Percentiles rank a stretch among this genome's conserved stretches.
Conservation (phyloP, 2,329 filamentous ascomycete genomes). For the Plenodomus tracheiphilus region DNA sequence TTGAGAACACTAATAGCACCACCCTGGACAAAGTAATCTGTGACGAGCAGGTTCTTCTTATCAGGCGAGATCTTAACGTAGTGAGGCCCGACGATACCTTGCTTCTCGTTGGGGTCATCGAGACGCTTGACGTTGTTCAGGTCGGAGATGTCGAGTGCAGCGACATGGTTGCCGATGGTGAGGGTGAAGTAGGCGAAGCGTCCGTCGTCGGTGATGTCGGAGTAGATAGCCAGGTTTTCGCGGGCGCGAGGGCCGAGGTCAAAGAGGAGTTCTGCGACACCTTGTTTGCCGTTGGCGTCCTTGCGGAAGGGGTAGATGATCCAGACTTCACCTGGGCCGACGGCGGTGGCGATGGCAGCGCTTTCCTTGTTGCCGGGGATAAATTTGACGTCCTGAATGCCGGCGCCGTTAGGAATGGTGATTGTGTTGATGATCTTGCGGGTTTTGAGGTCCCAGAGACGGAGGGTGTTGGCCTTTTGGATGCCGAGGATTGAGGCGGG, state of each 20-base stretch:
- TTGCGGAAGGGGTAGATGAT: slow-evolving; percentile 66
- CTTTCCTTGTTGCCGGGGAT: slow-evolving; percentile 63
- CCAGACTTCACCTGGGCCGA: slow-evolving; percentile 64
- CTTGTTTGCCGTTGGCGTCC: slow-evolving; percentile 60
- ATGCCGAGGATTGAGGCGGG: slow-evolving; percentile 56
- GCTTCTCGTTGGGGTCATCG: slow-evolving; percentile 61
- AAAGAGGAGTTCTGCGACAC: slow-evolving; percentile 61
- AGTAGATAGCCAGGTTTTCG: slow-evolving; percentile 62
- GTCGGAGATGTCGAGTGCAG: slow-evolving; percentile 64
- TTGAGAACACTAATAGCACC: slow-evolving; percentile 65
- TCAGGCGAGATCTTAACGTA: slow-evolving; percentile 67
- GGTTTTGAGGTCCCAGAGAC: slow-evolving; percentile 60
- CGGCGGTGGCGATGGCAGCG: slow-evolving; percentile 63
- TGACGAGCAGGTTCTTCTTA: slow-evolving; percentile 66
- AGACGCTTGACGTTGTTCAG: slow-evolving; percentile 63
- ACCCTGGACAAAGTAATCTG: slow-evolving; percentile 68
- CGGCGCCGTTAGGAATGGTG: slow-evolving; percentile 61
- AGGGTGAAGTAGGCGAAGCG: slow-evolving; percentile 63
- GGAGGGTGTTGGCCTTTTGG: slow-evolving; percentile 59
- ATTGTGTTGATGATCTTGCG: slow-evolving; percentile 64
- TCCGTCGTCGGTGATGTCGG: slow-evolving; percentile 62
- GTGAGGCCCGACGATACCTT: slow-evolving; percentile 64
- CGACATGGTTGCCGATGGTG: slow-evolving; percentile 65
- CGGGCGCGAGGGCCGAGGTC: slow-evolving; percentile 61
- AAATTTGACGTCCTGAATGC: slow-evolving; percentile 68